Evolutionary conservation across 495 filamentous ascomycete species (phyloP), one percentile per base, ranked within the genome.

Genomic region (Penicillium dipodomyicola): DNA sequence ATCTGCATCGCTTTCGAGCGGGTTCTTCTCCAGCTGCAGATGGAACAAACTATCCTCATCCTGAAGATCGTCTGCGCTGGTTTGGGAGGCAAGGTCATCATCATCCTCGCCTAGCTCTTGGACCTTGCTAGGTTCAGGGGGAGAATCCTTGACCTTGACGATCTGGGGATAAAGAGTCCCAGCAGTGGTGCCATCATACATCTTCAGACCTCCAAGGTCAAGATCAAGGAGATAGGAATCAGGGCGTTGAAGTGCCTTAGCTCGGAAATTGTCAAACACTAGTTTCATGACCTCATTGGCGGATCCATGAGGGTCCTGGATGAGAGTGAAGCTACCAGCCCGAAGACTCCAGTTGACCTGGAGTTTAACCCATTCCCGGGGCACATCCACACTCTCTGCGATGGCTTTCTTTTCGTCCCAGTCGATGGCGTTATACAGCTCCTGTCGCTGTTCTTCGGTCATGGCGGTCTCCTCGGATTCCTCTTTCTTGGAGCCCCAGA

Each of bases 351-450:
- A 85, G 63, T 97, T 89, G 55, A 97, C 76, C 69, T 97, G 90
- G 65, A 97, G 76, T 73, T 97, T 96, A 52, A 97, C 82, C 49
- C 89, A 90, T 58, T 98, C 95, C 44, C 87, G 84, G 0, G 94
- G 94, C 47, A 89, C 80, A 65, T 97, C 92, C 25, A 98, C 87
- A 52, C 86, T 86, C 59, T 94, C 92, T 0, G 90, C 78, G 32
- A 98, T 80, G 3, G 86, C 86, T 49, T 92, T 88, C 78, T 97
- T 97, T 75, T 98, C 94, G 62, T 98, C 90, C 89, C 92, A 98
- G 65, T 97, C 92, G 61, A 98, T 98, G 33, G 90, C 95, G 61
- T 91, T 89, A 65, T 98, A 98, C 9, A 98, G 82, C 75, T 97
- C 94, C 68, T 97, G 91, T 42, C 92, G 86, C 68, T 98, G 92